Conservation (phyloP, 495 filamentous ascomycete genomes). For the Daldinia concentrica region DNA sequence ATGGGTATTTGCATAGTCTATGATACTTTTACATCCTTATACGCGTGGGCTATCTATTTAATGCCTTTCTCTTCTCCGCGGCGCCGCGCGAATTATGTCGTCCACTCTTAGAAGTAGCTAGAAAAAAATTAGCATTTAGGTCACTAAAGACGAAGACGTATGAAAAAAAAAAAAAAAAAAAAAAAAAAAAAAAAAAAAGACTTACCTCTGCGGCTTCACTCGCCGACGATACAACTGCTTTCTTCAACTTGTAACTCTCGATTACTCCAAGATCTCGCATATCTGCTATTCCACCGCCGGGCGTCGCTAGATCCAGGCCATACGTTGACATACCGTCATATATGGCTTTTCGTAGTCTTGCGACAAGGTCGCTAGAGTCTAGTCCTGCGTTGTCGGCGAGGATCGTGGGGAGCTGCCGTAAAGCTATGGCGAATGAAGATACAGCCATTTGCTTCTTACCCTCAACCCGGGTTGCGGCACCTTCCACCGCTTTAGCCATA, state of each 20-base stretch:
- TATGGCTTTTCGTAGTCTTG: conserved; percentile 88
- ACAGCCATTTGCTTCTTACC: conserved; percentile 97
- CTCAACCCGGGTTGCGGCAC: conserved; percentile 89
- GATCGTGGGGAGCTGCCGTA: conserved; percentile 94
- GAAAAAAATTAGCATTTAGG: conserved; percentile 16
- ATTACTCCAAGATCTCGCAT: conserved; percentile 96
- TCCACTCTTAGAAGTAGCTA: conserved; percentile 84
- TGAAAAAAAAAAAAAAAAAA: too few species aligned
- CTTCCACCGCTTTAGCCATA: conserved; percentile 97
- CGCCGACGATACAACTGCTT: conserved; percentile 92
- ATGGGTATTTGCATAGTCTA: conserved; percentile 36
- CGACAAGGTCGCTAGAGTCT: conserved; percentile 92
- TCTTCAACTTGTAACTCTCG: conserved; percentile 98
- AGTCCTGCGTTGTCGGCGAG: conserved; percentile 97
- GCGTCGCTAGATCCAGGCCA: conserved; percentile 86
- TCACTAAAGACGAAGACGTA: neutral
- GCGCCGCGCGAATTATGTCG: conserved; percentile 85
- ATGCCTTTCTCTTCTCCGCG: conserved; percentile 72
- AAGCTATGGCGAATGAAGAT: conserved; percentile 84
- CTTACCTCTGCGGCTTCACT: conserved; percentile 95
- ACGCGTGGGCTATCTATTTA: conserved; percentile 19
- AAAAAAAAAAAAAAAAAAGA: too few species aligned
- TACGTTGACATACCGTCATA: conserved; percentile 93
- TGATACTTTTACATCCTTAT: conserved; percentile 31
- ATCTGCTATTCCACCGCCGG: conserved; percentile 92